These are phyloP conservation scores for Alternaria conjuncta DNA, from an alignment of 2,329 filamentous ascomycete genomes.

Conservation along the genomic window DNA sequence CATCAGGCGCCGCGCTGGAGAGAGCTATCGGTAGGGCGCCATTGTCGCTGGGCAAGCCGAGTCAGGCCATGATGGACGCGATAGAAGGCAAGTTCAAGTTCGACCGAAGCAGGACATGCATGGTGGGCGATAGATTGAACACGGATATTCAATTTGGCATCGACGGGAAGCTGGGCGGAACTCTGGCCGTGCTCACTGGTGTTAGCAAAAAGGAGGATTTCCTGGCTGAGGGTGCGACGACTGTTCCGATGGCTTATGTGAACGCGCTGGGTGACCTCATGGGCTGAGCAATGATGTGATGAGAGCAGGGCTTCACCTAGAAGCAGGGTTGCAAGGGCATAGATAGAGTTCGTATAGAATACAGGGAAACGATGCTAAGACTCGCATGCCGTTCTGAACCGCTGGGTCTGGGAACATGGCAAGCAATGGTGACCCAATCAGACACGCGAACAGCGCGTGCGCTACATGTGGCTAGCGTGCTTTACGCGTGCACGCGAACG, in stretches of 20 bases:
- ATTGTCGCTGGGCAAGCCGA: conserved; percentile 87
- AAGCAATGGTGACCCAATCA: neutral
- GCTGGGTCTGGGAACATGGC: neutral
- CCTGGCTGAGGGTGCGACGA: conserved; percentile 69
- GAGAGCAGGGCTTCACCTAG: too few species aligned
- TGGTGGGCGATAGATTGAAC: conserved; percentile 92
- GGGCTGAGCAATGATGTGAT: conserved; percentile 21
- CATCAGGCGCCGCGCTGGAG: conserved; percentile 77
- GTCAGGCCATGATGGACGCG: conserved; percentile 99
- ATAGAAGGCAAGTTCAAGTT: conserved; percentile 95
- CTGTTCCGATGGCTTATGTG: conserved; percentile 82
- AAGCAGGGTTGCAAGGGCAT: neutral
- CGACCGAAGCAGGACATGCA: conserved; percentile 83
- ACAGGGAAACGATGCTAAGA: neutral
- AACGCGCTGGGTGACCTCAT: conserved; percentile 81
- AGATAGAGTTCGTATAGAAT: neutral
- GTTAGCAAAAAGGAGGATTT: conserved; percentile 87
- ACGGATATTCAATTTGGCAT: conserved; percentile 97
- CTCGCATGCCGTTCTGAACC: neutral
- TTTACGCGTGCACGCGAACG: conserved; percentile 28
- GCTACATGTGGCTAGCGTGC: conserved; percentile 13
- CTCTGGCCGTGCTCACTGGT: conserved; percentile 87
- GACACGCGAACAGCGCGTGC: conserved; percentile 6
- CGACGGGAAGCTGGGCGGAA: conserved; percentile 88
- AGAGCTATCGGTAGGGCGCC: conserved; percentile 70